These are phyloP conservation scores for Microcos paniculata DNA, from an alignment of 345 rosid species.

Conservation along the genomic window DNA sequence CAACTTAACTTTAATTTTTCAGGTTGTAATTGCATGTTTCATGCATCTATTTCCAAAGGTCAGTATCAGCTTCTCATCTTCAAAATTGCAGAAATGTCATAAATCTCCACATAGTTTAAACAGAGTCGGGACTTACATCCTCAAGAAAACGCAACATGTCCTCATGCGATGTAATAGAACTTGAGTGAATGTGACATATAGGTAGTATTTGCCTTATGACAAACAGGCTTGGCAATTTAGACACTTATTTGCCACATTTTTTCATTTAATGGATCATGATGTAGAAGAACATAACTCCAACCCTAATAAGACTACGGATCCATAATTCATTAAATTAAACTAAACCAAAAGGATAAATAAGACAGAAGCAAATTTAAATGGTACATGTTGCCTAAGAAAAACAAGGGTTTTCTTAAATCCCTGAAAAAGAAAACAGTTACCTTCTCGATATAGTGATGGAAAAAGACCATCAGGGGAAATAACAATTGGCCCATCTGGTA, in stretches of 20 bases:
- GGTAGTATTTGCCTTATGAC: background rate
- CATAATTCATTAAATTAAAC: background rate
- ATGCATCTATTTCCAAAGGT: background rate
- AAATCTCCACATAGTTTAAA: background rate
- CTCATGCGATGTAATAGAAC: background rate
- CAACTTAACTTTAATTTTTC: conserved; percentile 1
- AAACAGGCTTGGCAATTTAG: background rate
- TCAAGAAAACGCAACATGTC: background rate
- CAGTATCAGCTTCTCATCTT: background rate
- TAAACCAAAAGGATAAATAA: background rate
- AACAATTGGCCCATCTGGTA: conserved; percentile 97
- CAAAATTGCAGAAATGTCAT: background rate
- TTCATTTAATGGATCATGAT: background rate
- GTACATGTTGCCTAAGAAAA: background rate
- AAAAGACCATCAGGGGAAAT: conserved; percentile 98
- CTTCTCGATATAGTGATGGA: conserved; percentile 93
- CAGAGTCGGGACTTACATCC: background rate
- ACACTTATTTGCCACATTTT: conserved; percentile 1
- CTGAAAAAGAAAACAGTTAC: conserved; percentile 35
- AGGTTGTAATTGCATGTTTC: background rate
- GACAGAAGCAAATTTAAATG: background rate
- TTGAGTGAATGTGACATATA: background rate
- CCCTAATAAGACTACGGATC: background rate
- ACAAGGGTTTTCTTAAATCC: conserved; percentile 4
- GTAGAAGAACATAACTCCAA: background rate